phyloP scores from a whole-genome alignment of 73 alveolate species.

The Blepharisma stoltei region DNA sequence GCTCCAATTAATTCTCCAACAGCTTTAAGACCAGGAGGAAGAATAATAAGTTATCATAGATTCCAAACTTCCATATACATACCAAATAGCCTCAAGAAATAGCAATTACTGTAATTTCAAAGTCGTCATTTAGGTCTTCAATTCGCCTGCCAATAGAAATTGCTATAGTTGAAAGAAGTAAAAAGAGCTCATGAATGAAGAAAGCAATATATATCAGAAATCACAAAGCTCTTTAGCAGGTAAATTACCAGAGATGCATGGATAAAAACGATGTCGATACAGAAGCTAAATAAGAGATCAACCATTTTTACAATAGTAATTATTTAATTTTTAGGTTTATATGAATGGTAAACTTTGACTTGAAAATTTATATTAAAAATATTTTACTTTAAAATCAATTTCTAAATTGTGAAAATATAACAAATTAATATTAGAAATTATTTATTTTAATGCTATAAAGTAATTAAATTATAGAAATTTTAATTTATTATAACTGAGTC shows the following conservation, averaged over 20 bases:
- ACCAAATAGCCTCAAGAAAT: neutral
- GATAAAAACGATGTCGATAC: neutral
- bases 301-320: too few relatives aligned
- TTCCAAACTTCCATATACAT: neutral
- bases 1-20: neutral
- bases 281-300: neutral
- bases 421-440: too few relatives aligned
- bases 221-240: neutral
- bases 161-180: neutral
- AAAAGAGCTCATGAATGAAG: neutral
- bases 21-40: neutral
- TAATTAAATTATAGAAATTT: too few relatives aligned
- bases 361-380: too few relatives aligned
- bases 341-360: too few relatives aligned
- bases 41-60: neutral
- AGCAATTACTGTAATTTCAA: neutral
- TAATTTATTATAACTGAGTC: too few relatives aligned
- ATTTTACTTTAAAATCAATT: too few relatives aligned
- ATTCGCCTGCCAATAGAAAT: neutral
- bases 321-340: too few relatives aligned
- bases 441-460: too few relatives aligned
- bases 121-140: neutral
- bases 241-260: neutral
- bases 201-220: neutral
- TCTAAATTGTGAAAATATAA: too few relatives aligned